These are phyloP conservation scores for Kwoniella newhampshirensis DNA, from an alignment of 768 basidiomycete genomes.

Conservation along the genomic window DNA sequence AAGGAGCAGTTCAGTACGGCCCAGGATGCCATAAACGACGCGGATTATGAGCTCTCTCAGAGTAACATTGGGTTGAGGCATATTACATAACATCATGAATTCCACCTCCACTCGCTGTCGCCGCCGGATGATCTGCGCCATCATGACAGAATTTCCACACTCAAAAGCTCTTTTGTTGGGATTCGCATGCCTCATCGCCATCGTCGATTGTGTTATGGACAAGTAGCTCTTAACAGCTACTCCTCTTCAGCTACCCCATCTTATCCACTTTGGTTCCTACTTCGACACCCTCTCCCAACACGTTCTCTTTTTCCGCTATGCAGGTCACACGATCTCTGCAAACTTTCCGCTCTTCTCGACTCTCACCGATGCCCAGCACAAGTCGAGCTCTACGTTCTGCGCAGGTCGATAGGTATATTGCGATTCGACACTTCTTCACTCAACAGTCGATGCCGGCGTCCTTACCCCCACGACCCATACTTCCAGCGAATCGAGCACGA, in stretches of 20 bases:
- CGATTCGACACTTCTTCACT: conserved; percentile 45
- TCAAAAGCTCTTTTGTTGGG: too few relatives aligned
- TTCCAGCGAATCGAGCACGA: neutral
- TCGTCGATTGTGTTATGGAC: neutral
- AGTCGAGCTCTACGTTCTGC: conserved; percentile 6
- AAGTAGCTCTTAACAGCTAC: conserved; percentile 3
- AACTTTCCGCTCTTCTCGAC: conserved; percentile 4
- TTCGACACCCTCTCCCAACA: neutral
- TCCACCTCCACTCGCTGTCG: too few relatives aligned
- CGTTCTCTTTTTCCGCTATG: conserved; percentile 6
- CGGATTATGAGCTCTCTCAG: too few relatives aligned
- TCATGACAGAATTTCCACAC: too few relatives aligned
- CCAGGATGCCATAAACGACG: too few relatives aligned
- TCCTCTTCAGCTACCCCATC: neutral
- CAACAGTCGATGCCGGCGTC: conserved; percentile 27
- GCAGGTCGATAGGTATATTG: conserved; percentile 38
- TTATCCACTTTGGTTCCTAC: neutral
- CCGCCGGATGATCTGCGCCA: too few relatives aligned
- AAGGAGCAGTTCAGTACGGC: too few relatives aligned
- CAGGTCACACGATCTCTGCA: conserved; percentile 17
- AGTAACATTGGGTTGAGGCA: too few relatives aligned
- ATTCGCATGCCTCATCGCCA: too few relatives aligned
- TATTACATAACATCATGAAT: too few relatives aligned
- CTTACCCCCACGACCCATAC: neutral
- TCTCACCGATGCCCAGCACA: neutral